Conservation (phyloP, 371 early-diverging fungal species). For the Capillidium heterosporum region DNA sequence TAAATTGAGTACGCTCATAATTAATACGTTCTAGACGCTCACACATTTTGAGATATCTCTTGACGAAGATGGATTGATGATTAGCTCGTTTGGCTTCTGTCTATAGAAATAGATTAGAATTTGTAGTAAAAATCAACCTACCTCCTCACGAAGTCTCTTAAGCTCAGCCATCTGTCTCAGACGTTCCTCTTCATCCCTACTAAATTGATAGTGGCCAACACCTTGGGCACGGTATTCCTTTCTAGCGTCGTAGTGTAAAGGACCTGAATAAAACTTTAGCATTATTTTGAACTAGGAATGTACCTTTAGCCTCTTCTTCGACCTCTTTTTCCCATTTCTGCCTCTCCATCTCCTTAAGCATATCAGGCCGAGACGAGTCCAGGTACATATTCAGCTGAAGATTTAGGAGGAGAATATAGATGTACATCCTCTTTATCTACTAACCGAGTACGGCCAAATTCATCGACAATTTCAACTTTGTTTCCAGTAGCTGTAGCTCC, state of each 20-base stretch:
- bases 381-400: neutral
- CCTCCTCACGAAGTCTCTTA: neutral
- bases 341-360: conserved; percentile 16
- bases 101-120: too few relatives aligned
- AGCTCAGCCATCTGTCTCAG: neutral
- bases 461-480: conserved; percentile 61
- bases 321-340: conserved; percentile 18
- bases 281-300: neutral
- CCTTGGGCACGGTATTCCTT: neutral
- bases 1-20: too few relatives aligned
- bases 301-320: conserved; percentile 1
- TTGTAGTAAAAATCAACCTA: neutral
- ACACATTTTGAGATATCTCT: too few relatives aligned
- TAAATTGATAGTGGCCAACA: neutral
- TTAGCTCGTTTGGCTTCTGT: too few relatives aligned
- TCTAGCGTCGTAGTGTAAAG: neutral
- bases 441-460: conserved; percentile 55
- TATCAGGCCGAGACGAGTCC: conserved; percentile 14
- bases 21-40: too few relatives aligned
- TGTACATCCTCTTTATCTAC: conserved; percentile 34
- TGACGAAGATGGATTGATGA: too few relatives aligned
- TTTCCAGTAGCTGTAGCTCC: conserved; percentile 6
- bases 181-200: neutral
- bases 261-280: neutral
- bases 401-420: conserved; percentile 8